phyloP scores from a whole-genome alignment of 2,329 filamentous ascomycete genomes.

The Aureobasidium sp. region DNA sequence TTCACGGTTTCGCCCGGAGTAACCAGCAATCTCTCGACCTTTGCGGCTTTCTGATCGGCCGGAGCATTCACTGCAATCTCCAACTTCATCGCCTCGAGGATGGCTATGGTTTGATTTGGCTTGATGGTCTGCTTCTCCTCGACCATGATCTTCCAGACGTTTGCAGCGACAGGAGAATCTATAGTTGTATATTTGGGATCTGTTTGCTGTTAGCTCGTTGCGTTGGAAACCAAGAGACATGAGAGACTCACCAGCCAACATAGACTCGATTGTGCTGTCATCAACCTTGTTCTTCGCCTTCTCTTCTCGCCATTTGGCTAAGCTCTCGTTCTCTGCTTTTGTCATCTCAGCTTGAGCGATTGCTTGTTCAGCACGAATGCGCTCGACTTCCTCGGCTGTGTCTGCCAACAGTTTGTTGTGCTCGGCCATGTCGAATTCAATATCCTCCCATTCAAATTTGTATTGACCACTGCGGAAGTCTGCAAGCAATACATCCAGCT shows the following conservation, averaged over 20 bases:
- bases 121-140: conserved; percentile 29
- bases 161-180: conserved; percentile 37
- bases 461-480: conserved; percentile 45
- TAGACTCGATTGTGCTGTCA: conserved; percentile 39
- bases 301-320: conserved; percentile 35
- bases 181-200: conserved; percentile 30
- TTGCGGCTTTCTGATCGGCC: conserved; percentile 22
- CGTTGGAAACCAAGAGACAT: not conserved
- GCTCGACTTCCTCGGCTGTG: conserved; percentile 39
- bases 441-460: conserved; percentile 41
- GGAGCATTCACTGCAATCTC: conserved; percentile 37
- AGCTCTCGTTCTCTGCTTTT: conserved; percentile 38
- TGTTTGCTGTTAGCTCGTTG: conserved; percentile 8
- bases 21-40: conserved; percentile 34
- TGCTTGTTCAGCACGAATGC: conserved; percentile 38
- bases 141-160: conserved; percentile 38
- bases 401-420: conserved; percentile 42
- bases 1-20: conserved; percentile 33
- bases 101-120: conserved; percentile 27
- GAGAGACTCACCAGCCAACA: conserved; percentile 35
- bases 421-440: conserved; percentile 47
- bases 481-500: conserved; percentile 41
- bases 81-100: conserved; percentile 41
- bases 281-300: conserved; percentile 37
- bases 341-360: conserved; percentile 41